Evolutionary conservation across 2,329 filamentous ascomycete genomes (phyloP), one percentile per base, ranked within the genome.

Genomic region (Cladosporium austrohemisphaericum): DNA sequence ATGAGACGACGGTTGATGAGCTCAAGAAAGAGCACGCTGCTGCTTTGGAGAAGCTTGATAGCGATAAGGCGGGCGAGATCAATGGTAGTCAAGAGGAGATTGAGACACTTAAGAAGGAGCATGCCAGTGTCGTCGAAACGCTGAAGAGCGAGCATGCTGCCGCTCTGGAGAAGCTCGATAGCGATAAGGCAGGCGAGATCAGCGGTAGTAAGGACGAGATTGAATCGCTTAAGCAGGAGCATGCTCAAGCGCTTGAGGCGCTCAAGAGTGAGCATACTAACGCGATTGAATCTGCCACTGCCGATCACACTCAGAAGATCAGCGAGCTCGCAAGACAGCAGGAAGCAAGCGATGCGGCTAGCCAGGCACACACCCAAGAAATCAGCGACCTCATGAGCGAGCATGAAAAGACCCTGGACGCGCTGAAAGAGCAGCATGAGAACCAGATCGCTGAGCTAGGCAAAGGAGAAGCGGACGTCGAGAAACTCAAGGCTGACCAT

Each of bases 21-120:
- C 32, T 54, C n/a, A 44, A 44, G 19, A 29, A 49, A 16, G 46
- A 53, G 25, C 52, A 56, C 16, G 46, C 52, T 29, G 47, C 38
- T 19, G 18, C 33, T 5, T 50, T 50, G n/a, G 50, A 57, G 25
- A 32, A 38, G 25, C 38, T 18, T 25, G 52, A 49, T 16, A 29
- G 52, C 13, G 26, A 19, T n/a, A 9, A 40, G 13, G 19, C 13
- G 23, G 33, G 38, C 5, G 31, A 48, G 25, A 20, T 48, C 10
- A 20, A 31, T 16, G 14, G 2, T 4, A 19, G 37, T 10, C 32
- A 40, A 28, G 14, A 20, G n/a, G 9, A 26, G 10, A 26, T 33
- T 9, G 31, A 29, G 13, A 19, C n/a, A 1, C n/a, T 26, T 5
- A 37, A 36, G 33, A 45, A 14, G 13, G 22, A 36, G 20, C 33